phyloP scores from a whole-genome alignment of 192 early-diverging fungal genomes.

The Haplosporangium gracile region DNA sequence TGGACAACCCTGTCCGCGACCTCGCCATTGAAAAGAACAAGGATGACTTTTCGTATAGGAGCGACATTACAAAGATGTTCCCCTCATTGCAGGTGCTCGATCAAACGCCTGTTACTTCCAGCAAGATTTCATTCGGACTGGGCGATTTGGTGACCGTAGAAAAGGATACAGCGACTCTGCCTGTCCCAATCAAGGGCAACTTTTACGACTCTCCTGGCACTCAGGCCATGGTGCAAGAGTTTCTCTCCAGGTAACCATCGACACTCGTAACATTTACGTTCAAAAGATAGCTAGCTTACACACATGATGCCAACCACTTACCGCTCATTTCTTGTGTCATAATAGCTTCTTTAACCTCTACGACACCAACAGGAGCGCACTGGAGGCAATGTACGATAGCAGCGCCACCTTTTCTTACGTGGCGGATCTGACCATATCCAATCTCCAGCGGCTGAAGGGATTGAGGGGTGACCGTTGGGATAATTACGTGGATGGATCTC shows the following conservation, averaged over 20 bases:
- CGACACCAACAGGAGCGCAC: constrained; percentile 52
- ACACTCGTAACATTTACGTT: background rate
- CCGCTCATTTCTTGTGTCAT: background rate
- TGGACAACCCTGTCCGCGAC: constrained; percentile 56
- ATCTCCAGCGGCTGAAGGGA: constrained; percentile 9
- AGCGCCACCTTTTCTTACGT: constrained; percentile 57
- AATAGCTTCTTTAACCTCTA: constrained; percentile 56
- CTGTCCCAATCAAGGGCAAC: constrained; percentile 35
- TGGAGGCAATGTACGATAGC: constrained; percentile 57
- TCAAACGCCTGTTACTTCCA: constrained; percentile 27
- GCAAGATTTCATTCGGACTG: constrained; percentile 48
- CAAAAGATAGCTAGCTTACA: background rate
- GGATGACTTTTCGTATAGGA: constrained; percentile 54
- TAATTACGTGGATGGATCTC: constrained; percentile 20
- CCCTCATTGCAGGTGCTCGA: constrained; percentile 57
- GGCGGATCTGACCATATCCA: constrained; percentile 11
- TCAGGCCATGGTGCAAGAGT: constrained; percentile 48
- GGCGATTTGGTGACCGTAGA: constrained; percentile 5
- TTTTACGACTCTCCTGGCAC: constrained; percentile 61
- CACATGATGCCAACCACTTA: background rate
- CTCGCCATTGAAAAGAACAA: constrained; percentile 24
- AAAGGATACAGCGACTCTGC: constrained; percentile 6
- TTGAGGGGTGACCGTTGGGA: constrained; percentile 16
- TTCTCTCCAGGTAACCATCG: constrained; percentile 48
- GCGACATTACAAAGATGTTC: constrained; percentile 53